Evolutionary conservation across 192 early-diverging fungal genomes (phyloP).

Genomic region (Coemansia sp.): DNA sequence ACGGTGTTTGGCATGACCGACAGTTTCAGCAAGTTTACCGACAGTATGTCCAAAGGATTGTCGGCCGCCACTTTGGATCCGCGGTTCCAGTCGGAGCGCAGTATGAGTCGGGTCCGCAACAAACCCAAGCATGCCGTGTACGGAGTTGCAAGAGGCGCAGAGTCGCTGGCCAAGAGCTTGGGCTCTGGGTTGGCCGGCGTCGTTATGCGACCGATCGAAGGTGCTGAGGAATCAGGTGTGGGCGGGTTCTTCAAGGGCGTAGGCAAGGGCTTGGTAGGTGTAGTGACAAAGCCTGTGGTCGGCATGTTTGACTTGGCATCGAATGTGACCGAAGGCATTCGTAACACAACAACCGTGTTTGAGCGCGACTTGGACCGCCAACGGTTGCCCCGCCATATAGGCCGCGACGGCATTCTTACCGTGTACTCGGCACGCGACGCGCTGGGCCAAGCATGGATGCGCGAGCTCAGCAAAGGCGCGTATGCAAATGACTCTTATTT

Average conservation of each 20-base stretch:
- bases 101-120: slow-evolving; percentile 78
- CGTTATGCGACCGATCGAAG: slow-evolving; percentile 83
- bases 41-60: slow-evolving; percentile 94
- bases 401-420: slow-evolving; percentile 79
- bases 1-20: slow-evolving; percentile 96
- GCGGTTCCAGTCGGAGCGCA: slow-evolving; percentile 80
- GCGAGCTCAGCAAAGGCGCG: slow-evolving; percentile 71
- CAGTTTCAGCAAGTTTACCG: slow-evolving; percentile 93
- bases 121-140: slow-evolving; percentile 85
- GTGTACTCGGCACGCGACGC: slow-evolving; percentile 76
- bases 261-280: slow-evolving; percentile 90
- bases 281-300: slow-evolving; percentile 92
- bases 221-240: slow-evolving; percentile 83
- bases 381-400: slow-evolving; percentile 81
- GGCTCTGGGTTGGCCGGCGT: slow-evolving; percentile 87
- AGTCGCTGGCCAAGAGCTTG: slow-evolving; percentile 79
- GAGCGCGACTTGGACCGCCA: slow-evolving; percentile 82
- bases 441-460: slow-evolving; percentile 83
- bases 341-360: slow-evolving; percentile 90
- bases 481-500: slow-evolving; percentile 84
- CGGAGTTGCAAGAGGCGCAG: slow-evolving; percentile 85
- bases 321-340: slow-evolving; percentile 90
- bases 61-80: slow-evolving; percentile 94
- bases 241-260: slow-evolving; percentile 95
- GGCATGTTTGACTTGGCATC: slow-evolving; percentile 94